phyloP scores from a whole-genome alignment of 148 eudicot species.

The Chenopodium berlandieri region DNA sequence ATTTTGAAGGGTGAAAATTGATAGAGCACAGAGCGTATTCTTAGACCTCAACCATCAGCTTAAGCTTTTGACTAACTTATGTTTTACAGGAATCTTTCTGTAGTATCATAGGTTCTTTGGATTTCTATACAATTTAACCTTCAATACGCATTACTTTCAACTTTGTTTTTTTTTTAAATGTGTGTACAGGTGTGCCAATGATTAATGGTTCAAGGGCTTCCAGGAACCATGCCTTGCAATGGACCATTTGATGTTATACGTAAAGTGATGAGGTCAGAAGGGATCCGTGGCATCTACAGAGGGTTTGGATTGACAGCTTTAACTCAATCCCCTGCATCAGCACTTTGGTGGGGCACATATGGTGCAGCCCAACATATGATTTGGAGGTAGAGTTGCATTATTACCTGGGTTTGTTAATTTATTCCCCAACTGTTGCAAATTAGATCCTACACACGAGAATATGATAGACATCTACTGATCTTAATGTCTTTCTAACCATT shows the following conservation, averaged over 20 bases:
- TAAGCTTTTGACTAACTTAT: not conserved
- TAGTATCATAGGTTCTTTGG: not conserved
- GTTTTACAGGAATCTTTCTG: not conserved
- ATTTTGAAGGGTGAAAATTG: not conserved
- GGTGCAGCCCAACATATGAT: slow-evolving; percentile 68
- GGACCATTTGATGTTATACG: slow-evolving; percentile 59
- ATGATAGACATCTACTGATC: not conserved
- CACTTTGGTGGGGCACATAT: slow-evolving; percentile 88
- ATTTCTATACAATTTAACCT: not conserved
- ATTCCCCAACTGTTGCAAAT: no score
- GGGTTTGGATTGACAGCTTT: slow-evolving; percentile 71
- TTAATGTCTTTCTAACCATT: not conserved
- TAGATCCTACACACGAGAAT: no score
- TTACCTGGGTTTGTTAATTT: not conserved
- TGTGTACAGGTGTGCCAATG: slow-evolving; percentile 55
- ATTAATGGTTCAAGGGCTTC: slow-evolving; percentile 76
- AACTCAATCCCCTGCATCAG: slow-evolving; percentile 73
- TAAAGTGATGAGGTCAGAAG: slow-evolving; percentile 57
- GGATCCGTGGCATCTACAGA: slow-evolving; percentile 66
- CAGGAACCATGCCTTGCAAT: slow-evolving; percentile 48
- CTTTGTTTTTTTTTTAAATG: not conserved
- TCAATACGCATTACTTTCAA: not conserved
- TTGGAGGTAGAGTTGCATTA: slow-evolving; percentile 51
- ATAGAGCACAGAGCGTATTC: no score
- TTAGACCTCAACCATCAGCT: no score